A percentile compares a stretch with the other conserved stretches of the same genome.
Evolutionary conservation across 768 basidiomycete genomes (phyloP).

Genomic region (Termitomyces titanicus): DNA sequence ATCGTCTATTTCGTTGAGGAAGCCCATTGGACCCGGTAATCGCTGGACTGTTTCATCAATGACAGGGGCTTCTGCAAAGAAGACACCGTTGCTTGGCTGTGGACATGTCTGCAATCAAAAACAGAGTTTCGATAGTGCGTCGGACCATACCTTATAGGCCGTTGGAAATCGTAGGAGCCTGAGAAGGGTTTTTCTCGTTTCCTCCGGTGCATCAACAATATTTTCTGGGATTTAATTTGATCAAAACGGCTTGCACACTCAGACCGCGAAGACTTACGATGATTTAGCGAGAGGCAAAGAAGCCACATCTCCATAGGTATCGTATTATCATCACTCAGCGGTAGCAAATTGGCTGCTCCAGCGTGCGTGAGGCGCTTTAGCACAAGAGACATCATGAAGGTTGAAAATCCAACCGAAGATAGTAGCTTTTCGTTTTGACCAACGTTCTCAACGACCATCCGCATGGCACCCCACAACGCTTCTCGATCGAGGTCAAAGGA

Average conservation of each 20-base stretch:
- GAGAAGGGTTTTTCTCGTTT: slow-evolving; percentile 39
- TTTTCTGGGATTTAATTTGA: slow-evolving; percentile 21
- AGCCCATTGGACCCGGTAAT: background rate
- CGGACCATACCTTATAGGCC: slow-evolving; percentile 10
- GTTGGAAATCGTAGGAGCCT: slow-evolving; percentile 38
- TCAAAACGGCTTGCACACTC: background rate
- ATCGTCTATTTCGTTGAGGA: slow-evolving; percentile 6
- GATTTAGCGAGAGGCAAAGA: slow-evolving; percentile 35
- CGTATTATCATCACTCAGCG: slow-evolving; percentile 11
- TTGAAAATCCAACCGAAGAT: slow-evolving; percentile 32
- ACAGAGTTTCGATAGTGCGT: background rate
- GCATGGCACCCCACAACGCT: slow-evolving; percentile 55
- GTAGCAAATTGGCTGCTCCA: slow-evolving; percentile 3
- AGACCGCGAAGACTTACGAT: slow-evolving; percentile 27
- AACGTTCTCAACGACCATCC: slow-evolving; percentile 60
- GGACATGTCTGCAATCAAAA: background rate
- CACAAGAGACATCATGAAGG: slow-evolving; percentile 32
- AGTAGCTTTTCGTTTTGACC: slow-evolving; percentile 46
- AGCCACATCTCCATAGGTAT: slow-evolving; percentile 35
- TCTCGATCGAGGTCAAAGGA: slow-evolving; percentile 25
- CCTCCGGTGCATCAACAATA: slow-evolving; percentile 33
- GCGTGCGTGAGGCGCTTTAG: slow-evolving; percentile 12
- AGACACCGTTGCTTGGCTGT: background rate
- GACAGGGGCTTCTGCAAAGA: background rate
- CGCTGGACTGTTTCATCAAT: background rate